A percentile compares a stretch with the other conserved stretches of the same genome.
These are phyloP conservation scores for Zasmidium cellare DNA, from an alignment of 2,329 filamentous ascomycete species.

Conservation along the genomic window DNA sequence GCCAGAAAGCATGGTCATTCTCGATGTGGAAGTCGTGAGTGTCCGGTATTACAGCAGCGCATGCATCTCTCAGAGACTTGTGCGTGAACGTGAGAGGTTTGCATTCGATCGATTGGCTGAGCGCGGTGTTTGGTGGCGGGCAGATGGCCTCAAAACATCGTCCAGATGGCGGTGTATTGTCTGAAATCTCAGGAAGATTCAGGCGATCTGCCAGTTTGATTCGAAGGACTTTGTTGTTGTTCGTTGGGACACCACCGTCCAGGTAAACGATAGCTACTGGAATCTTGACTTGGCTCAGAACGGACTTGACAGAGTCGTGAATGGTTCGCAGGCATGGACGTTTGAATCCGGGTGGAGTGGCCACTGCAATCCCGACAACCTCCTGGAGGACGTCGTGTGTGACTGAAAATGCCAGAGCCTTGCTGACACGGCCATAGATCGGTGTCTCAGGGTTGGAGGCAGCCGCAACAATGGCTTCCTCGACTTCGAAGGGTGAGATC, in stretches of 20 bases:
- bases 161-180: constrained; percentile 45
- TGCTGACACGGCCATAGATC: constrained; percentile 49
- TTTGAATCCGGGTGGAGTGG: constrained; percentile 46
- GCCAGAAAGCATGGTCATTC: constrained; percentile 28
- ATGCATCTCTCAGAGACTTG: constrained; percentile 17
- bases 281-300: constrained; percentile 56
- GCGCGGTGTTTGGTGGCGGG: constrained; percentile 49
- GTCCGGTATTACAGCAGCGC: constrained; percentile 16
- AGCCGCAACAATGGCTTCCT: constrained; percentile 55
- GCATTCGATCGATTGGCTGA: constrained; percentile 44
- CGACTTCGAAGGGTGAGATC: constrained; percentile 62
- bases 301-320: constrained; percentile 48
- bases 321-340: constrained; percentile 52
- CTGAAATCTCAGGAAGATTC: constrained; percentile 45
- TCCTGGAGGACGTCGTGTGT: constrained; percentile 57
- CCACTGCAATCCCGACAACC: constrained; percentile 55
- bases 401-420: constrained; percentile 56
- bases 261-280: constrained; percentile 56
- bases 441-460: constrained; percentile 44
- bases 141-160: constrained; percentile 55
- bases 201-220: constrained; percentile 55
- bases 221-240: constrained; percentile 60
- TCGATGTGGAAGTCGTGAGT: constrained; percentile 30
- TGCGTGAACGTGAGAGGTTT: constrained; percentile 15
- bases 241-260: constrained; percentile 56